Percentiles rank a stretch among this genome's conserved stretches.
These are phyloP conservation scores for Coemansia sp. DNA, from an alignment of 192 early-diverging fungal genomes.

Conservation along the genomic window DNA sequence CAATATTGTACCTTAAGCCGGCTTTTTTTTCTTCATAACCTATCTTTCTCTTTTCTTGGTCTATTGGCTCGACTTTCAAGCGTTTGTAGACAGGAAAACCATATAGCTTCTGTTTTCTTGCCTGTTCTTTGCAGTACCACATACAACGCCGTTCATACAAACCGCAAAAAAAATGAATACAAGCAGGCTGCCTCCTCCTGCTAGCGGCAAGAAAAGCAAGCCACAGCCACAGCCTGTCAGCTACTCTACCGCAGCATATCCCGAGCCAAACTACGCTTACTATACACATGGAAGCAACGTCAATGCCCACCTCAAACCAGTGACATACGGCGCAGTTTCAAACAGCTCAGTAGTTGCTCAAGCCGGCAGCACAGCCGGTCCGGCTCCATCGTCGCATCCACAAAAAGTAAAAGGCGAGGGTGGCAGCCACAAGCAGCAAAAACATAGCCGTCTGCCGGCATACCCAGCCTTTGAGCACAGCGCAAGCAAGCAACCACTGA, in stretches of 20 bases:
- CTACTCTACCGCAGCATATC: background rate
- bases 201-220: slow-evolving; percentile 9
- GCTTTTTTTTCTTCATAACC: too few species aligned
- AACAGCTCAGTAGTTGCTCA: slow-evolving; percentile 21
- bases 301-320: slow-evolving; percentile 25
- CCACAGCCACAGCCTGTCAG: background rate
- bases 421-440: slow-evolving; percentile 5
- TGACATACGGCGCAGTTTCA: slow-evolving; percentile 23
- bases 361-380: slow-evolving; percentile 14
- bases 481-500: slow-evolving; percentile 24
- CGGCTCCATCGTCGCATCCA: slow-evolving; percentile 1
- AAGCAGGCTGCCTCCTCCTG: slow-evolving; percentile 2
- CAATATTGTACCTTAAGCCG: background rate
- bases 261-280: slow-evolving; percentile 24
- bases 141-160: too few species aligned
- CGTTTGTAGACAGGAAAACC: too few species aligned
- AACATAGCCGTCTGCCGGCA: background rate
- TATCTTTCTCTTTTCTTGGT: too few species aligned
- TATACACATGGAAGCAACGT: slow-evolving; percentile 24
- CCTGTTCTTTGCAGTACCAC: too few species aligned
- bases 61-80: too few species aligned
- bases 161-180: background rate
- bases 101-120: too few species aligned
- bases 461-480: slow-evolving; percentile 40
- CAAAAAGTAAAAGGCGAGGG: background rate